These are phyloP conservation scores for Entomortierella lignicola DNA, from an alignment of 192 early-diverging fungal species.

Conservation along the genomic window DNA sequence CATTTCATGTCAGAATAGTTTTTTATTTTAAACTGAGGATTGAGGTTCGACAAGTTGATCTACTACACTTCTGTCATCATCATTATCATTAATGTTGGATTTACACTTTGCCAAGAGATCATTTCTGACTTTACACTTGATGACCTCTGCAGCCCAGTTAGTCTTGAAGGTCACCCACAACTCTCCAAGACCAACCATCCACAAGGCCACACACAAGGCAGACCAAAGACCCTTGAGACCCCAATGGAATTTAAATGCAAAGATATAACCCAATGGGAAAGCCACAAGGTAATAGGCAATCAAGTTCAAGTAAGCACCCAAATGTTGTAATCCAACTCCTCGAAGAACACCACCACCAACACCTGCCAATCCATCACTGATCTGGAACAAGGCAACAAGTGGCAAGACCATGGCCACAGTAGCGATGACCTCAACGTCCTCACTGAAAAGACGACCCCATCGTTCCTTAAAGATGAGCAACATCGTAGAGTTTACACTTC, in stretches of 20 bases:
- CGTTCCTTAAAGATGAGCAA: conserved; percentile 61
- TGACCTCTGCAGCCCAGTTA: conserved; percentile 49
- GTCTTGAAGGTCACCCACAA: conserved; percentile 51
- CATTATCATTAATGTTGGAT: not conserved
- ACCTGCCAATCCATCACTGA: conserved; percentile 70
- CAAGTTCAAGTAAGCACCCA: conserved; percentile 70
- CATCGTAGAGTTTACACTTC: conserved; percentile 61
- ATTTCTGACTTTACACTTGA: conserved; percentile 41
- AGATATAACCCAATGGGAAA: conserved; percentile 69
- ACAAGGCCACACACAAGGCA: conserved; percentile 64
- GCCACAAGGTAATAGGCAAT: conserved; percentile 76
- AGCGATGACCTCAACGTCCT: conserved; percentile 73
- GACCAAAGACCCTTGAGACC: conserved; percentile 74
- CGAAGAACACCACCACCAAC: conserved; percentile 77
- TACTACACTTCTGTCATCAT: conserved; percentile 14
- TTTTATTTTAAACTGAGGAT: no score
- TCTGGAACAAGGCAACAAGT: conserved; percentile 82
- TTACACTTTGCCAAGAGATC: conserved; percentile 21
- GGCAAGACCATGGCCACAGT: conserved; percentile 83
- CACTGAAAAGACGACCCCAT: conserved; percentile 77
- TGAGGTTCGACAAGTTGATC: not conserved
- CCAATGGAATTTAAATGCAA: conserved; percentile 66
- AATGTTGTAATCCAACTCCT: conserved; percentile 81
- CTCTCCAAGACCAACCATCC: conserved; percentile 50
- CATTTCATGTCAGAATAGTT: no score